These are phyloP conservation scores for Coniochaeta ligniaria DNA, from an alignment of 2,329 filamentous ascomycete species.

Conservation along the genomic window DNA sequence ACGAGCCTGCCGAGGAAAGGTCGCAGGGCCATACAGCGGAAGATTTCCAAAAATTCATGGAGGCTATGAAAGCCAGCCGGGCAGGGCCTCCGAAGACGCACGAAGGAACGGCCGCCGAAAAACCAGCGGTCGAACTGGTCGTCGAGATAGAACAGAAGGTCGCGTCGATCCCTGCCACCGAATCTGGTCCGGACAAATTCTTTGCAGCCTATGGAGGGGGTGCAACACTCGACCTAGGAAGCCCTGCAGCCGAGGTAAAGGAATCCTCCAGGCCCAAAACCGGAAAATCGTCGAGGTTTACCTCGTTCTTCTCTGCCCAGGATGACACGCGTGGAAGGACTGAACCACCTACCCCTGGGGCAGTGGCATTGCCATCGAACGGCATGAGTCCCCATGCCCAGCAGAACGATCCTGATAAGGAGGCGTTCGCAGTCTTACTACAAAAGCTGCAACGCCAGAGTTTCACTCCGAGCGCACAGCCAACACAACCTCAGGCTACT, in stretches of 20 bases:
- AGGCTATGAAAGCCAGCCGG: constrained; percentile 68
- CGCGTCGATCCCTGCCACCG: constrained; percentile 55
- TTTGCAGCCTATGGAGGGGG: constrained; percentile 52
- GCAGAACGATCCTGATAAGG: constrained; percentile 61
- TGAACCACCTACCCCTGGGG: constrained; percentile 38
- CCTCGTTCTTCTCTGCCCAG: constrained; percentile 64
- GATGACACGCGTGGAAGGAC: constrained; percentile 41
- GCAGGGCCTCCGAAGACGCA: constrained; percentile 24
- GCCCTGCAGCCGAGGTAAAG: constrained; percentile 30
- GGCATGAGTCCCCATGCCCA: constrained; percentile 13
- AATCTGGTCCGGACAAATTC: constrained; percentile 69
- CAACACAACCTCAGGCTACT: neutral
- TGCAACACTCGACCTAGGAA: constrained; percentile 31
- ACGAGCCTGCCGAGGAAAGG: constrained; percentile 63
- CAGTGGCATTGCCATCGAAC: constrained; percentile 13
- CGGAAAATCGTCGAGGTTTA: constrained; percentile 74
- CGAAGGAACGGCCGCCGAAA: constrained; percentile 23
- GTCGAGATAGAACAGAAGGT: constrained; percentile 41
- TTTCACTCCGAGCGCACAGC: neutral
- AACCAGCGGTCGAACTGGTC: constrained; percentile 24
- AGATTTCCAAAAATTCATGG: constrained; percentile 93
- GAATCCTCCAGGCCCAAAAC: constrained; percentile 49
- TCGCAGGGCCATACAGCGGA: constrained; percentile 72
- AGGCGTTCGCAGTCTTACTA: constrained; percentile 38
- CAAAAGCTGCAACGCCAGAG: constrained; percentile 12